Evolutionary conservation across 768 basidiomycete genomes (phyloP).

Genomic region (Suillus occidentalis): DNA sequence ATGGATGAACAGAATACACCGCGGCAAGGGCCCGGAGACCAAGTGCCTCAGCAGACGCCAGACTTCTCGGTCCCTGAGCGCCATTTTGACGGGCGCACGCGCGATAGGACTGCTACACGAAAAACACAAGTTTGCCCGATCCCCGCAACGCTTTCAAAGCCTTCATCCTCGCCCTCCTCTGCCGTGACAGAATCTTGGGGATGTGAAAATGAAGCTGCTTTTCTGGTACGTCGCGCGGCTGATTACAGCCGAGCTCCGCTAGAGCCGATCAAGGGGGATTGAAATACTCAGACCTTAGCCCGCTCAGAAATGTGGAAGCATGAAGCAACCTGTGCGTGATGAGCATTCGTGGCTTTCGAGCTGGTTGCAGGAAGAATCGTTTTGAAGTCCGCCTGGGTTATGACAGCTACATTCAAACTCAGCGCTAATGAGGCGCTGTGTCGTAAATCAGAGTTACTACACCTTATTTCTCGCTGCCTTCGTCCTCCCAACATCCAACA

Average conservation of each 20-base stretch:
- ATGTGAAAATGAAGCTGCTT: constrained; percentile 36
- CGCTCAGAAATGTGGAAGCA: constrained; percentile 54
- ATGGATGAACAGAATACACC: background rate
- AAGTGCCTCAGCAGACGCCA: background rate
- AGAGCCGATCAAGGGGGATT: constrained; percentile 64
- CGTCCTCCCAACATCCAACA: background rate
- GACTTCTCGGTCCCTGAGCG: background rate
- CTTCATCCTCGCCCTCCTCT: constrained; percentile 32
- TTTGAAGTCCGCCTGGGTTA: background rate
- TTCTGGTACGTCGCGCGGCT: constrained; percentile 70
- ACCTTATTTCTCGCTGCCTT: background rate
- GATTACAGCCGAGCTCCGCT: constrained; percentile 59
- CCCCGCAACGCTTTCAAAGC: constrained; percentile 59
- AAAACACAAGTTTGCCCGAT: constrained; percentile 37
- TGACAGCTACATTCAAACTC: background rate
- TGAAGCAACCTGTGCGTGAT: constrained; percentile 47
- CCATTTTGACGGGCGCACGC: background rate
- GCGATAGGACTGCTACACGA: constrained; percentile 10
- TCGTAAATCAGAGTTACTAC: too few relatives aligned
- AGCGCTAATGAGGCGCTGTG: too few relatives aligned
- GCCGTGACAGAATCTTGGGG: constrained; percentile 43
- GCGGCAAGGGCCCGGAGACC: background rate
- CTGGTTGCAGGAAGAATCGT: constrained; percentile 28
- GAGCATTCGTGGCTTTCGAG: constrained; percentile 70
- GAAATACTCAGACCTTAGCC: constrained; percentile 81